Base-by-base conservation (phyloP, 2,329 filamentous ascomycete genomes). In the Plenodomus lindquistii region DNA sequence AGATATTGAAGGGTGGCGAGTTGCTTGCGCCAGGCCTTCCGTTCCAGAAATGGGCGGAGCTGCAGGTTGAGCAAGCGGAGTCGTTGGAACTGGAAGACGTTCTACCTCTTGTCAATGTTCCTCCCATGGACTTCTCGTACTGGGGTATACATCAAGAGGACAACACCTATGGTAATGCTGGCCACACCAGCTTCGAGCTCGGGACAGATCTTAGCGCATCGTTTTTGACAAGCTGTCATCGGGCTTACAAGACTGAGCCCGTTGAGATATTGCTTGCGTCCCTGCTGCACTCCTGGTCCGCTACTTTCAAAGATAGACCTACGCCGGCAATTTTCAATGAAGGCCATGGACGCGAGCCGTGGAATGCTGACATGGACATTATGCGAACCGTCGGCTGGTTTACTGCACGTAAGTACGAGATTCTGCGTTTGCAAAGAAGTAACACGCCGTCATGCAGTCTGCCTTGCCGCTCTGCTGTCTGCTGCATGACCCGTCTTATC, bases 341-440 rank as follows among this genome's bases (percentile, higher is more conserved):
- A 53, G 69, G 69, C 0, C 70, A 73, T 49, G 71, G 71, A 1
- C 57, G 70, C 16, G 71, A 73, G 40, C 66, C 65, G 0, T 74
- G 74, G 51, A 75, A 74, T 36, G 61, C 68, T 0, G 73, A 77
- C 1, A 73, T 80, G 15, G 79, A 85, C 59, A 75, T 84, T 1
- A 76, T 77, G 3, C 75, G 81, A 44, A 85, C 82, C 0, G 81
- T 85, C 0, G 83, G 82, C 3, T 85, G 81, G 81, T 84, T 85
- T 52, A 83, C 81, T 2, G 79, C 81, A 0, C 24, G 60, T 63
- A 55, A 69, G 83, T n/a, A 31, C 27, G 15, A 11, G 11, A 7
- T 11, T 15, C 4, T 15, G 4, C 27, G 15, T 31, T 13, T 7
- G 22, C 22, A 11, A 24, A 6, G 6, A 6, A 11, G 22, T 11